These are phyloP conservation scores for Vigna trinervia DNA, from an alignment of 306 rosid species.

Conservation along the genomic window DNA sequence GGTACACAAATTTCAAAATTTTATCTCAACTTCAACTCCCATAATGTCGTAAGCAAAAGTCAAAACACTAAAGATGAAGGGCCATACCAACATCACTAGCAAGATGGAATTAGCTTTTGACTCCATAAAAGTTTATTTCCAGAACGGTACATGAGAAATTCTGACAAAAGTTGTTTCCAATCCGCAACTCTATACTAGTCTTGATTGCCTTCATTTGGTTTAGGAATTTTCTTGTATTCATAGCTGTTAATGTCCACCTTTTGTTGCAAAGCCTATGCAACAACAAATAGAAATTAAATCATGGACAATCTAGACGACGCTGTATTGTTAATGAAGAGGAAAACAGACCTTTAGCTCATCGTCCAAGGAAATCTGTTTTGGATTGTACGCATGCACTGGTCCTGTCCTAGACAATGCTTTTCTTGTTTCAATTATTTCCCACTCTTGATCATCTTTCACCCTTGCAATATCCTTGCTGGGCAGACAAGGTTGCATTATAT, in stretches of 20 bases:
- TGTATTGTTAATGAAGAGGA: constrained; percentile 21
- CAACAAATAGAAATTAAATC: constrained; percentile 38
- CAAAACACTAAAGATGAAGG: constrained; percentile 30
- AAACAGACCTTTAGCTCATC: constrained; percentile 74
- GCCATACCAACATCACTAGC: constrained; percentile 34
- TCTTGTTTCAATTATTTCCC: constrained; percentile 84
- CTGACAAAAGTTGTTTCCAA: background rate
- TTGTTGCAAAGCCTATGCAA: constrained; percentile 64
- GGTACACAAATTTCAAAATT: constrained; percentile 19
- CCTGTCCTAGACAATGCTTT: constrained; percentile 81
- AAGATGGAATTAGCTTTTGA: constrained; percentile 30
- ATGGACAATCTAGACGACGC: constrained; percentile 15
- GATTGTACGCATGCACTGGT: constrained; percentile 74
- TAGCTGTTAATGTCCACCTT: constrained; percentile 77
- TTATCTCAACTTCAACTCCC: constrained; percentile 33
- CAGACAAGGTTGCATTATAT: constrained; percentile 40
- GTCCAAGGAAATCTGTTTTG: constrained; percentile 70
- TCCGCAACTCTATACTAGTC: constrained; percentile 41
- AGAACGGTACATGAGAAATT: constrained; percentile 29
- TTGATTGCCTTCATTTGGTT: constrained; percentile 59
- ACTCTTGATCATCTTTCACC: constrained; percentile 89
- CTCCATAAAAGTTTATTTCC: background rate
- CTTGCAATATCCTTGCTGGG: constrained; percentile 85
- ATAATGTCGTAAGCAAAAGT: constrained; percentile 34
- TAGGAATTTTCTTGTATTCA: constrained; percentile 79